Evolutionary conservation across 1,284 basidiomycete genomes (phyloP).

Genomic region (Fistulinella cinereoalba): DNA sequence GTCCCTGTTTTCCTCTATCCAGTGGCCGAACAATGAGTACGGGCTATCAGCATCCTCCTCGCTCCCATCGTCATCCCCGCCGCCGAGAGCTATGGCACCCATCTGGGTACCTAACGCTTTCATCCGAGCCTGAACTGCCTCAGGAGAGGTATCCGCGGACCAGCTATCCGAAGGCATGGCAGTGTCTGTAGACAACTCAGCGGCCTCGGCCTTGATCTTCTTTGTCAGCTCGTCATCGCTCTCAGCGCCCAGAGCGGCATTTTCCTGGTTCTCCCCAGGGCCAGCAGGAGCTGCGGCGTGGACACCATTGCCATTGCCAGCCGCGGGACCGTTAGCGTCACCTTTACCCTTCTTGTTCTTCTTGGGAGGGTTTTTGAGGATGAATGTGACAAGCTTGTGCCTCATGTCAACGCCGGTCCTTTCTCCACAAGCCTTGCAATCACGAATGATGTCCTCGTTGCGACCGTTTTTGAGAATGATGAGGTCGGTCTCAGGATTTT

Average conservation of each 20-base stretch:
- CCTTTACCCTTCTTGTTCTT: slow-evolving; percentile 71
- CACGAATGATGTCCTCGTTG: slow-evolving; percentile 84
- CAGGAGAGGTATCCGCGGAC: slow-evolving; percentile 90
- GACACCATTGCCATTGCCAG: slow-evolving; percentile 49
- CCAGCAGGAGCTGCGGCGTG: slow-evolving; percentile 28
- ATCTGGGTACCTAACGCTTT: slow-evolving; percentile 73
- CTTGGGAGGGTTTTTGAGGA: slow-evolving; percentile 96
- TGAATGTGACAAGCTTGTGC: slow-evolving; percentile 96
- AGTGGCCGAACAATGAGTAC: slow-evolving; percentile 80
- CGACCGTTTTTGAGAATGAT: slow-evolving; percentile 77
- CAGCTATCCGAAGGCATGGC: slow-evolving; percentile 73
- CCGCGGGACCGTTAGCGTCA: slow-evolving; percentile 46
- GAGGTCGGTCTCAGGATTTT: slow-evolving; percentile 99
- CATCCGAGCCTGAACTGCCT: slow-evolving; percentile 85
- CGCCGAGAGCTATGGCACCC: slow-evolving; percentile 34
- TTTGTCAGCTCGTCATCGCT: slow-evolving; percentile 81
- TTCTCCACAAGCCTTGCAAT: slow-evolving; percentile 98
- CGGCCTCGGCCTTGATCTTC: slow-evolving; percentile 86
- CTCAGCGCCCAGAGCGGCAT: slow-evolving; percentile 46
- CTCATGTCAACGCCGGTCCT: slow-evolving; percentile 93
- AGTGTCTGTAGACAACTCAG: slow-evolving; percentile 64
- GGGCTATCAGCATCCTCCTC: slow-evolving; percentile 88
- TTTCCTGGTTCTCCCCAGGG: slow-evolving; percentile 33
- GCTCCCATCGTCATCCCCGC: slow-evolving; percentile 73
- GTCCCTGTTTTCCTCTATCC: slow-evolving; percentile 81